Evolutionary conservation across 2,329 filamentous ascomycete species (phyloP).

Genomic region (Endocalyx cinctus): DNA sequence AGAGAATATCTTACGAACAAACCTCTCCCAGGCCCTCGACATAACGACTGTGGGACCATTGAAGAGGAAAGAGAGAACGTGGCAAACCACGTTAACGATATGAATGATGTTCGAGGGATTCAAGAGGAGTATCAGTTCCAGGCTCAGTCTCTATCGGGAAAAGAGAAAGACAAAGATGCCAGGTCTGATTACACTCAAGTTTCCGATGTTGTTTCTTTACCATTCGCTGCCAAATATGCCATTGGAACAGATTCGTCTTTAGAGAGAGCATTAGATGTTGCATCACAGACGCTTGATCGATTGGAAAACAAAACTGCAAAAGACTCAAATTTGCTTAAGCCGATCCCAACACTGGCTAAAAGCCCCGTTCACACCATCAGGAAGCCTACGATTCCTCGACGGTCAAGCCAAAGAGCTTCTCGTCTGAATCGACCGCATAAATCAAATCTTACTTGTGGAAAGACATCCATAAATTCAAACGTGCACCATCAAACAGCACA

Average conservation of each 20-base stretch:
- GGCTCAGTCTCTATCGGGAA: too few species aligned
- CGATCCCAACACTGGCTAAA: constrained; percentile 6
- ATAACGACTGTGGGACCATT: constrained; percentile 14
- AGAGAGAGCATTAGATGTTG: constrained; percentile 26
- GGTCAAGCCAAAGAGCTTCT: too few species aligned
- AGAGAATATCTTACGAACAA: constrained; percentile 13
- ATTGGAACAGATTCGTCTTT: constrained; percentile 25
- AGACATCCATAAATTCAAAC: too few species aligned
- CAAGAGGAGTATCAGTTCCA: too few species aligned
- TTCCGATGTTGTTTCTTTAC: constrained; percentile 23
- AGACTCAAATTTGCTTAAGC: constrained; percentile 1
- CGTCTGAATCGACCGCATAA: too few species aligned
- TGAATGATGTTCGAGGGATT: too few species aligned
- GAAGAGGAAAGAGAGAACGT: constrained; percentile 18
- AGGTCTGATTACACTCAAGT: constrained; percentile 14
- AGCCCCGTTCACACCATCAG: too few species aligned
- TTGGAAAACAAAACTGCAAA: constrained; percentile 12
- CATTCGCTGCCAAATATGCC: constrained; percentile 24
- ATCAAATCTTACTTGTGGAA: too few species aligned
- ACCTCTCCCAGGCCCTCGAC: constrained; percentile 11
- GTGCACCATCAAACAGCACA: too few species aligned
- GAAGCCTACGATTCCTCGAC: too few species aligned
- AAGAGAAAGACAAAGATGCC: constrained; percentile 5
- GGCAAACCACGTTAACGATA: constrained; percentile 2
- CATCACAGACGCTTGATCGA: constrained; percentile 20